These are phyloP conservation scores for Irpex lacteus DNA, from an alignment of 1,284 basidiomycete genomes.

Conservation along the genomic window DNA sequence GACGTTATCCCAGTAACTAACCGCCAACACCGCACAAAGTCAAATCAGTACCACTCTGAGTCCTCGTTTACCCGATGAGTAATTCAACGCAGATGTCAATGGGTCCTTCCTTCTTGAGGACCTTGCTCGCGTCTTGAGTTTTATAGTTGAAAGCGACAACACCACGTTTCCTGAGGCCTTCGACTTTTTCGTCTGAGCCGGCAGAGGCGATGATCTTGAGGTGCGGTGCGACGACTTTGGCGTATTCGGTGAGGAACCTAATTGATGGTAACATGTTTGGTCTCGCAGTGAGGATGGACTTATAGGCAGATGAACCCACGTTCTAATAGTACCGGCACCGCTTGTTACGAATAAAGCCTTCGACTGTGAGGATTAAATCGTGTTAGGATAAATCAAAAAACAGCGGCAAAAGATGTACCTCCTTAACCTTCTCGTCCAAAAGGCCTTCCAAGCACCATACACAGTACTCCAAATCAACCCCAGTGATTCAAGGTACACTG, in stretches of 20 bases:
- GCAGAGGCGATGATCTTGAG: slow-evolving; percentile 70
- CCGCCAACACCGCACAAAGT: background rate
- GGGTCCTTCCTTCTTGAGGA: slow-evolving; percentile 13
- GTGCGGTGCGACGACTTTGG: slow-evolving; percentile 33
- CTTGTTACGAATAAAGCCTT: slow-evolving; percentile 11
- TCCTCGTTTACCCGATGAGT: background rate
- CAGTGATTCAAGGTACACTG: slow-evolving; percentile 8
- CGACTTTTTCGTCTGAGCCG: slow-evolving; percentile 65
- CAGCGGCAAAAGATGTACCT: background rate
- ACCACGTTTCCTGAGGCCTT: slow-evolving; percentile 57
- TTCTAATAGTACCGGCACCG: slow-evolving; percentile 10
- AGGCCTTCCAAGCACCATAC: slow-evolving; percentile 5
- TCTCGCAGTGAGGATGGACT: background rate
- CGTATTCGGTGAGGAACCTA: slow-evolving; percentile 15
- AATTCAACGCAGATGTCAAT: slow-evolving; percentile 10
- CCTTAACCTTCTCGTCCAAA: slow-evolving; percentile 9
- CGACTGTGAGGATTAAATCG: background rate
- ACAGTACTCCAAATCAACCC: slow-evolving; percentile 10
- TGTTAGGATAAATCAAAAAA: too few relatives aligned
- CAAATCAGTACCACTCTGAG: background rate
- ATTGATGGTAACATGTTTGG: too few relatives aligned
- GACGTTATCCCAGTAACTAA: slow-evolving; percentile 43
- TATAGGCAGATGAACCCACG: slow-evolving; percentile 1
- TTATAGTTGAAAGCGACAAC: slow-evolving; percentile 37
- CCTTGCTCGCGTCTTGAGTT: slow-evolving; percentile 6